Evolutionary conservation across 805 yeast genomes (phyloP).

Genomic region (Ogataea trehaloabstinens): DNA sequence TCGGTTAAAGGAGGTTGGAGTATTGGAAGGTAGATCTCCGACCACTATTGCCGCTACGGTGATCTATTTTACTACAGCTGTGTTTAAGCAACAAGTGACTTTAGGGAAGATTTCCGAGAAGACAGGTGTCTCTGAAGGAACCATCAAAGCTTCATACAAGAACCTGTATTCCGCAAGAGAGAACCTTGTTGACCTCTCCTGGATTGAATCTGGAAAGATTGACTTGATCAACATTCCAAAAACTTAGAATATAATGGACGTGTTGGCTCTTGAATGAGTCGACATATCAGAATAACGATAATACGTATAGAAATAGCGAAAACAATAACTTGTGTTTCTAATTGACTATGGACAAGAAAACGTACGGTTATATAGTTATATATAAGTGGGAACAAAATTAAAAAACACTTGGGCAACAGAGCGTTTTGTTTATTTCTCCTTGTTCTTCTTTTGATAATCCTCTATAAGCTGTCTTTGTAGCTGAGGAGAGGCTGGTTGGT

Average conservation of each 20-base stretch:
- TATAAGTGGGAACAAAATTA: background rate
- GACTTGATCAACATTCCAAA: conserved; percentile 31
- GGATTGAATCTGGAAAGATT: conserved; percentile 70
- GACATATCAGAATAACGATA: too few relatives aligned
- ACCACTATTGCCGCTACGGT: conserved; percentile 97
- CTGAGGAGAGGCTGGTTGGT: conserved; percentile 87
- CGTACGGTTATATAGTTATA: conserved; percentile 4
- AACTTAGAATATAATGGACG: conserved; percentile 11
- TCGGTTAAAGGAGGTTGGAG: conserved; percentile 86
- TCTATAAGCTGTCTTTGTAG: conserved; percentile 88
- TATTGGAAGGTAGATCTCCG: conserved; percentile 94
- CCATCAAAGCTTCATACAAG: conserved; percentile 89
- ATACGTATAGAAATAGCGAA: too few relatives aligned
- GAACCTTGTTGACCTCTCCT: conserved; percentile 68
- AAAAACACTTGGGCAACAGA: background rate
- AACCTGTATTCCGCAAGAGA: conserved; percentile 73
- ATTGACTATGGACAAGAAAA: conserved; percentile 11
- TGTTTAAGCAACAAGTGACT: conserved; percentile 75
- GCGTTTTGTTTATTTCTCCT: conserved; percentile 13
- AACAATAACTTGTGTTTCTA: background rate
- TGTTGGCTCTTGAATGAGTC: background rate
- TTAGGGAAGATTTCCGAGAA: conserved; percentile 85
- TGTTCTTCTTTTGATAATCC: conserved; percentile 65
- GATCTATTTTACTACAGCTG: conserved; percentile 86
- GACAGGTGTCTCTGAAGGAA: conserved; percentile 96